These are phyloP conservation scores for Kentomonas sorsogonicus DNA, from an alignment of 208 protist genomes.

Conservation along the genomic window DNA sequence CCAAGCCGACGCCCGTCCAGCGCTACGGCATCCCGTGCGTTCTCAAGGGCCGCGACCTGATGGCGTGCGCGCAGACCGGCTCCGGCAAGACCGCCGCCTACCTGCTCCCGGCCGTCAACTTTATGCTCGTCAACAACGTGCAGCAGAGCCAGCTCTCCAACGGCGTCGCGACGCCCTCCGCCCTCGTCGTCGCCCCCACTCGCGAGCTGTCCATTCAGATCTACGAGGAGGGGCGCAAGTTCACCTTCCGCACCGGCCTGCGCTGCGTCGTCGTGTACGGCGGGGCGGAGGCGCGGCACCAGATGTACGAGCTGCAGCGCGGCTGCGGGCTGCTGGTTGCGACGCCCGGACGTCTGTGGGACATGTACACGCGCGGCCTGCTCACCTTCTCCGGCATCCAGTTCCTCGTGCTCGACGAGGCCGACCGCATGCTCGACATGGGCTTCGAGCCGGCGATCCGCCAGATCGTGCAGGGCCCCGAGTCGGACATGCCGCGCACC, in stretches of 20 bases:
- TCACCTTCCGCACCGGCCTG: slow-evolving; percentile 92
- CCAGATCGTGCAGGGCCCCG: slow-evolving; percentile 94
- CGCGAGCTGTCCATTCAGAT: slow-evolving; percentile 98
- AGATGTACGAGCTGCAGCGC: slow-evolving; percentile 95
- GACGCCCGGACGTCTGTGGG: slow-evolving; percentile 87
- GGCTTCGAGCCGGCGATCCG: slow-evolving; percentile 99
- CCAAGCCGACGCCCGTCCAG: slow-evolving; percentile 98
- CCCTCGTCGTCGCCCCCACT: slow-evolving; percentile 96
- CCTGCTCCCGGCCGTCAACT: slow-evolving; percentile 95
- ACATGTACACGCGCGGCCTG: slow-evolving; percentile 81
- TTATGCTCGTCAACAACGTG: slow-evolving; percentile 72
- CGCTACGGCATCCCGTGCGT: slow-evolving; percentile 97
- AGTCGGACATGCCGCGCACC: slow-evolving; percentile 93
- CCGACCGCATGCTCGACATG: slow-evolving; percentile 99
- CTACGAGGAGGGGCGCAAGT: slow-evolving; percentile 95
- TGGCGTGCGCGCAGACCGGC: slow-evolving; percentile 99
- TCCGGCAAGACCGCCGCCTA: slow-evolving; percentile 99
- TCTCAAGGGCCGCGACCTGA: slow-evolving; percentile 91
- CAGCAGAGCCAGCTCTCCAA: slow-evolving; percentile 32
- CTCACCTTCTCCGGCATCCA: slow-evolving; percentile 86
- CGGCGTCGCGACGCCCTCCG: slow-evolving; percentile 79
- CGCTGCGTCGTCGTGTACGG: slow-evolving; percentile 97
- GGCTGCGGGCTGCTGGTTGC: slow-evolving; percentile 94
- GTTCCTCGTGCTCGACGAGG: slow-evolving; percentile 97
- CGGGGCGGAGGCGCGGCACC: slow-evolving; percentile 92